A percentile compares a stretch with the other conserved stretches of the same genome.
These are phyloP conservation scores for Acer negundo DNA, from an alignment of 345 rosid genomes.

Conservation along the genomic window DNA sequence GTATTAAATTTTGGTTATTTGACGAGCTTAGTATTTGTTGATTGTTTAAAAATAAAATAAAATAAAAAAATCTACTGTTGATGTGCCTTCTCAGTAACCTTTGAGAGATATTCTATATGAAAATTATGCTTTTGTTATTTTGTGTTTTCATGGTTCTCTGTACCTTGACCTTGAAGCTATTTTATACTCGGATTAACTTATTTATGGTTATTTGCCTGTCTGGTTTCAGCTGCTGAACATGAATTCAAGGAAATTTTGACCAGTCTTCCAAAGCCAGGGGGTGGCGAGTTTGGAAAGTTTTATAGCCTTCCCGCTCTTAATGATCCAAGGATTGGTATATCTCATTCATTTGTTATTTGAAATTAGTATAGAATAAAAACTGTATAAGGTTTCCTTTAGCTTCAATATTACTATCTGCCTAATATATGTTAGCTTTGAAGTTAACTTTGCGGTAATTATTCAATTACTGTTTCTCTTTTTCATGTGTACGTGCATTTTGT, in stretches of 20 bases:
- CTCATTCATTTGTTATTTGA: not conserved
- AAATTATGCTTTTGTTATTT: not conserved
- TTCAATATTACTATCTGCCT: not conserved
- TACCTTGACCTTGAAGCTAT: not conserved
- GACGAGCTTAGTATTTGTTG: not conserved
- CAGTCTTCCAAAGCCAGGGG: slow-evolving; percentile 87
- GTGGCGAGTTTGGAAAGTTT: slow-evolving; percentile 94
- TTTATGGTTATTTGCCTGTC: slow-evolving; percentile 1
- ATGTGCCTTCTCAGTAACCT: not conserved
- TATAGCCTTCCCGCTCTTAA: slow-evolving; percentile 90
- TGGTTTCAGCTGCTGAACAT: slow-evolving; percentile 79
- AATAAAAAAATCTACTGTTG: not conserved
- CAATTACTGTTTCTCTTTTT: not conserved
- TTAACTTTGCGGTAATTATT: not conserved
- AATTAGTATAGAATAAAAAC: not conserved
- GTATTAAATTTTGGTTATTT: not conserved
- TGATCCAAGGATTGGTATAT: slow-evolving; percentile 92
- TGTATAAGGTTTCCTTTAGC: not conserved
- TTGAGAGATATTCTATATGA: not conserved
- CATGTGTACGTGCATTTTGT: not conserved
- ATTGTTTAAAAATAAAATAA: not conserved
- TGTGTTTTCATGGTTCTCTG: not conserved
- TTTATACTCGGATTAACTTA: not conserved
- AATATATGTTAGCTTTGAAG: not conserved
- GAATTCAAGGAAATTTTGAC: slow-evolving; percentile 80